These are phyloP conservation scores for Cryptococcus floricola DNA, from an alignment of 1,284 basidiomycete species.

Conservation along the genomic window DNA sequence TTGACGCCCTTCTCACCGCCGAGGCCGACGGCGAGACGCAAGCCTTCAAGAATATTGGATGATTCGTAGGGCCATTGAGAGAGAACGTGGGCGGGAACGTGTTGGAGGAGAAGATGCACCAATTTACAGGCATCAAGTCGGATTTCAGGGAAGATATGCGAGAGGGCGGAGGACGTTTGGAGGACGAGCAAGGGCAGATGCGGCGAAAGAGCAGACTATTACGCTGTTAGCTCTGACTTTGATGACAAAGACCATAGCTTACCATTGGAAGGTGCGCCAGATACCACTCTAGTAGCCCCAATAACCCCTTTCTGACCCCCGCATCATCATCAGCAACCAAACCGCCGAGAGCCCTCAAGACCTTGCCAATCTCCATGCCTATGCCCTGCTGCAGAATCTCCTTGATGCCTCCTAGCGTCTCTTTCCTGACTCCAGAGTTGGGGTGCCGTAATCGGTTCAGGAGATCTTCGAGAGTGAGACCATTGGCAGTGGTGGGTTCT, in stretches of 20 bases:
- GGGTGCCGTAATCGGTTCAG: constrained; percentile 79
- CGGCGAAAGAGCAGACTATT: constrained; percentile 62
- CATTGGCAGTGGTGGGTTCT: constrained; percentile 74
- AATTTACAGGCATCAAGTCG: constrained; percentile 83
- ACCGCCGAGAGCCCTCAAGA: constrained; percentile 66
- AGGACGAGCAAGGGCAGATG: constrained; percentile 72
- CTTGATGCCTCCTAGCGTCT: constrained; percentile 74
- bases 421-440: constrained; percentile 68
- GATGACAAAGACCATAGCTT: constrained; percentile 24
- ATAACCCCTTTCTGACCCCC: constrained; percentile 50
- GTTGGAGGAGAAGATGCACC: constrained; percentile 71
- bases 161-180: constrained; percentile 85
- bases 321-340: constrained; percentile 71
- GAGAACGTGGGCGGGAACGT: constrained; percentile 65
- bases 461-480: constrained; percentile 73
- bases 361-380: constrained; percentile 58
- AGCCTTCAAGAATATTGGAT: constrained; percentile 43
- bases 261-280: constrained; percentile 64
- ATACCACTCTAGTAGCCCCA: constrained; percentile 61
- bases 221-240: constrained; percentile 3
- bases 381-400: constrained; percentile 70
- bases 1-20: constrained; percentile 42
- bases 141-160: constrained; percentile 91
- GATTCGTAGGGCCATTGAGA: constrained; percentile 58
- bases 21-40: constrained; percentile 43